A percentile compares a stretch with the other conserved stretches of the same genome.
These are phyloP conservation scores for Globisporangium parvum DNA, from an alignment of 352 stramenopile genomes.

Conservation along the genomic window DNA sequence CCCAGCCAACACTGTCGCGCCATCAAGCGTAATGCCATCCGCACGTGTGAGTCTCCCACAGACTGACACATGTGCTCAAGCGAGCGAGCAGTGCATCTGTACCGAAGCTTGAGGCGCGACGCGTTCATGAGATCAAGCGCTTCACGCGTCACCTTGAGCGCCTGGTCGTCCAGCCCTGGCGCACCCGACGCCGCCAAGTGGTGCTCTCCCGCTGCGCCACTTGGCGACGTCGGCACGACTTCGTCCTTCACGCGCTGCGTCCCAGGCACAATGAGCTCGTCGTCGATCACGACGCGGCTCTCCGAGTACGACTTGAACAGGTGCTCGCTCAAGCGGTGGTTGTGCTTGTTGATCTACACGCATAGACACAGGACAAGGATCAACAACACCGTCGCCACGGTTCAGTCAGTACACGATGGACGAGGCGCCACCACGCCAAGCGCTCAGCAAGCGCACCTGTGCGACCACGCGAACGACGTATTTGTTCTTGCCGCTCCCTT, in stretches of 20 bases:
- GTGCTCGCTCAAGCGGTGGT: slow-evolving; percentile 80
- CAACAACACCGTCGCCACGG: too few species aligned
- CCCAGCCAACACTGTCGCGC: slow-evolving; percentile 65
- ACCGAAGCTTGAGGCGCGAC: slow-evolving; percentile 59
- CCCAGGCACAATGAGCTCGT: slow-evolving; percentile 58
- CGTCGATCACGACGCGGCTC: slow-evolving; percentile 80
- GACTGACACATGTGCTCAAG: too few species aligned
- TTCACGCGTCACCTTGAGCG: slow-evolving; percentile 50
- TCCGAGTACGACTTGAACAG: slow-evolving; percentile 86
- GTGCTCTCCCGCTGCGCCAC: slow-evolving; percentile 17
- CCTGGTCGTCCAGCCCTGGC: slow-evolving; percentile 45
- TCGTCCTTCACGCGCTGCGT: slow-evolving; percentile 54
- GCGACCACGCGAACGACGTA: slow-evolving; percentile 81
- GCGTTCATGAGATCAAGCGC: slow-evolving; percentile 50
- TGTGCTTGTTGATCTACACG: slow-evolving; percentile 73
- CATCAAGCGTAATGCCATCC: background rate
- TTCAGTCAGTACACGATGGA: background rate
- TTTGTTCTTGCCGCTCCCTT: slow-evolving; percentile 55
- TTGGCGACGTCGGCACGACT: slow-evolving; percentile 1
- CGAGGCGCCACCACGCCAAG: background rate
- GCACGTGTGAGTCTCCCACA: background rate
- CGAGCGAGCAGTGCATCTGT: background rate
- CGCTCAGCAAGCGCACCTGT: slow-evolving; percentile 32
- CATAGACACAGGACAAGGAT: background rate
- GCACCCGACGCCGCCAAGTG: slow-evolving; percentile 21